These are phyloP conservation scores for Camellia lanceoleosa DNA, from an alignment of 148 eudicot species.

Conservation along the genomic window DNA sequence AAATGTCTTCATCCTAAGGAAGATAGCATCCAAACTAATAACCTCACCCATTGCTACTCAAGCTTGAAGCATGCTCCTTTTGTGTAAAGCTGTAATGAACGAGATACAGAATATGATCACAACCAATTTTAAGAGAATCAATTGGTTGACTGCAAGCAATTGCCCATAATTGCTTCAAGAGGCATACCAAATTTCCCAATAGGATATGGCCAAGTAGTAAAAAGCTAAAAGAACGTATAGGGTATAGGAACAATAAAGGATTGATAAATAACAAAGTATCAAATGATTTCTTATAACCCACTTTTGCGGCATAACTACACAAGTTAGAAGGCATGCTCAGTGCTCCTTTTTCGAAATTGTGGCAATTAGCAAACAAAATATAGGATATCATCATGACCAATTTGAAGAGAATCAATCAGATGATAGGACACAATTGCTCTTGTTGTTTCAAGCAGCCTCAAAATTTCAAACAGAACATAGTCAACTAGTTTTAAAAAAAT, in stretches of 20 bases:
- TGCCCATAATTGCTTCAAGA: neutral
- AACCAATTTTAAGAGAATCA: neutral
- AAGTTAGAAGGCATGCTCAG: neutral
- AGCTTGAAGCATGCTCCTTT: neutral
- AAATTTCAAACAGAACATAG: neutral
- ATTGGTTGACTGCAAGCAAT: neutral
- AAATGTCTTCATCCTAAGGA: conserved; percentile 1
- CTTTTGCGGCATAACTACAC: neutral
- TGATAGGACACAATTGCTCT: neutral
- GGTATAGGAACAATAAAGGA: neutral
- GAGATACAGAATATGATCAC: neutral
- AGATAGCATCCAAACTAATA: neutral
- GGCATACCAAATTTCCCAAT: neutral
- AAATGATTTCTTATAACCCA: neutral
- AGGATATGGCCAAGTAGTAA: neutral
- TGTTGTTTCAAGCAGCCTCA: neutral
- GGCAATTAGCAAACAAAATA: neutral
- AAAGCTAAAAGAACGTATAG: neutral
- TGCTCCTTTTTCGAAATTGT: neutral
- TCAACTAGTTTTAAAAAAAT: neutral
- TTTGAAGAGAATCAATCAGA: neutral
- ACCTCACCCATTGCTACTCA: neutral
- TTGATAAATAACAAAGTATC: neutral
- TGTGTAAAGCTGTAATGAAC: neutral
- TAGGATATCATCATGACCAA: neutral